phyloP scores from a whole-genome alignment of 164 flowering plant genomes.

The Nymphaea colorata region DNA sequence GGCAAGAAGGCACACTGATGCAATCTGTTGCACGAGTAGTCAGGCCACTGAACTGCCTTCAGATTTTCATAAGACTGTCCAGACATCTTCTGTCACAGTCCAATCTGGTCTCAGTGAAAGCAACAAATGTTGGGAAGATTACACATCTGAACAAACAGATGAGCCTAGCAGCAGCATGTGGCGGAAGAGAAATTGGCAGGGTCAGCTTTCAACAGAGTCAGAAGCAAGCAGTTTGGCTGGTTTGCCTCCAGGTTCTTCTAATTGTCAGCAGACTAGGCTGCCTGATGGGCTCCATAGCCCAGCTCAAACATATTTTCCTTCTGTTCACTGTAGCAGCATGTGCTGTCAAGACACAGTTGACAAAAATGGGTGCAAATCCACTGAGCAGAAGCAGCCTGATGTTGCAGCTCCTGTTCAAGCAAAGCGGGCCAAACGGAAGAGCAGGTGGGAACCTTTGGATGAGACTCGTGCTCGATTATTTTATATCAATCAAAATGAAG shows the following conservation, averaged over 20 bases:
- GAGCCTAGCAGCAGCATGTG: too few species aligned
- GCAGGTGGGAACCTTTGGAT: constrained; percentile 80
- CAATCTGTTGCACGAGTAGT: constrained; percentile 12
- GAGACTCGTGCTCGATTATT: constrained; percentile 11
- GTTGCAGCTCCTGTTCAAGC: constrained; percentile 12
- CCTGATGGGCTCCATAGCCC: constrained; percentile 8
- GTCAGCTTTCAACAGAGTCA: too few species aligned
- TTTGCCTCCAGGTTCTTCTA: not conserved
- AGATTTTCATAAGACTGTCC: not conserved
- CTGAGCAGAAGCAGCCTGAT: constrained; percentile 10
- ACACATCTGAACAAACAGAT: not conserved
- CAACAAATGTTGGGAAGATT: not conserved
- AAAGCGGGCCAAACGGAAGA: constrained; percentile 64
- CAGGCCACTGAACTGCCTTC: not conserved
- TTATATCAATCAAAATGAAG: constrained; percentile 10
- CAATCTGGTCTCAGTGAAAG: not conserved
- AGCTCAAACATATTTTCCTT: not conserved
- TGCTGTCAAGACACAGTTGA: not conserved
- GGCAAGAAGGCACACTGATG: constrained; percentile 27
- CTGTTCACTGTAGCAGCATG: constrained; percentile 8
- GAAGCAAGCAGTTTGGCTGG: too few species aligned
- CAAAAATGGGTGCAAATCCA: not conserved
- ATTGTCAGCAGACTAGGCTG: constrained; percentile 1
- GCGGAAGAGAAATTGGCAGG: too few species aligned
- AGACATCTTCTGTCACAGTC: constrained; percentile 7